Evolutionary conservation across 129 eudicot genomes (phyloP), one percentile per base, ranked within the genome.

Genomic region (Flaveria brownii): DNA sequence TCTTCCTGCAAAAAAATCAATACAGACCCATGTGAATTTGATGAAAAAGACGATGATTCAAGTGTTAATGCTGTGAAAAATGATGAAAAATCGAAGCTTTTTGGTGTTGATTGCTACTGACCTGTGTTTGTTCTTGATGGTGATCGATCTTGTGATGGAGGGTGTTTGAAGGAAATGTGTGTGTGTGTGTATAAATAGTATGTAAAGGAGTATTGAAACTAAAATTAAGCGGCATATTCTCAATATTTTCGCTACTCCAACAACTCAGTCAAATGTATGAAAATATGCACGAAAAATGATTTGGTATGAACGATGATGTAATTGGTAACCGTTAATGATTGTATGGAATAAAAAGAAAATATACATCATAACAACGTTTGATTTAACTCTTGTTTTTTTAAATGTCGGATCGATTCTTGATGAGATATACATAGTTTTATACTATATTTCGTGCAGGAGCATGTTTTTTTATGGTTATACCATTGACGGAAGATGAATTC

Each of bases 221-320:
- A 80, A 56, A 80, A 80, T 66, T 74, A 80, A 80, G 84, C 84
- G 45, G 79, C 84, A 74, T 80, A 80, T 74, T 74, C 84, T 80
- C 84, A 80, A 43, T 56, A 80, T 80, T 80, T 80, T 80, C 84
- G 84, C 64, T 74, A 52, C 62, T 67, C 75, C 75, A 80, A 80
- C 64, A 80, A 74, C 80, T 51, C 22, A 80, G 84, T 80, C 83
- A 80, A 80, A 80, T 72, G 4, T 62, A 56, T 9, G 5, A 68
- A 68, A 33, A 41, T 69, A 36, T 50, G 20, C 9, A 26, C n/a
- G 16, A 41, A 43, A 54, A 13, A 0, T 14, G 61, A 66, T 76
- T 70, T 54, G 13, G 61, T 59, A 39, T 18, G 28, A 55, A 18
- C 10, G 56, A 78, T 57, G 22, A 60, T 60, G 4, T 64, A 80